A percentile compares a stretch with the other conserved stretches of the same genome.
Conservation (phyloP, 352 stramenopile species). For the Vaucheria bursata region DNA sequence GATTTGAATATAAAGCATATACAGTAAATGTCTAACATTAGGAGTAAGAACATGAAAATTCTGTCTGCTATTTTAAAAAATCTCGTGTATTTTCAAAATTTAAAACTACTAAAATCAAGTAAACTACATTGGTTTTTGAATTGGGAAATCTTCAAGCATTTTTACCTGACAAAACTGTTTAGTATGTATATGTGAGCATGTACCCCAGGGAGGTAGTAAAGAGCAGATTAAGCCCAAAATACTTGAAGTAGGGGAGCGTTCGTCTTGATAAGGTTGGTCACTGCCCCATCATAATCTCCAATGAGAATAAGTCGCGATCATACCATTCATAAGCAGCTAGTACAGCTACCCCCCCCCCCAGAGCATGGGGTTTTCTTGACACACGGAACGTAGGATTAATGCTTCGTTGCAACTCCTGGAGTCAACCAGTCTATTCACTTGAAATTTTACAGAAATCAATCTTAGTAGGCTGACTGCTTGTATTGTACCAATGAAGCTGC, state of each 20-base stretch:
- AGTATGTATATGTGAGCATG: too few species aligned
- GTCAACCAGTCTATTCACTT: conserved; percentile 14
- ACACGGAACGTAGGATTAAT: conserved; percentile 36
- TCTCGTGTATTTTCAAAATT: too few species aligned
- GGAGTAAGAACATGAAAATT: too few species aligned
- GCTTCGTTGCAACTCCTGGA: conserved; percentile 21
- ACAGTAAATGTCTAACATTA: too few species aligned
- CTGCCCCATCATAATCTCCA: conserved; percentile 40
- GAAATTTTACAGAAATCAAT: conserved; percentile 38
- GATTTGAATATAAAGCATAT: too few species aligned
- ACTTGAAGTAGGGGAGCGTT: conserved; percentile 13
- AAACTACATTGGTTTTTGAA: too few species aligned
- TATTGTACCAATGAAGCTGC: conserved; percentile 25
- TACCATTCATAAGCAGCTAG: conserved; percentile 40
- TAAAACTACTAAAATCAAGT: too few species aligned
- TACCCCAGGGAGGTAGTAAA: conserved; percentile 18
- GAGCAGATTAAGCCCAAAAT: conserved; percentile 29
- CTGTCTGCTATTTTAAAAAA: too few species aligned
- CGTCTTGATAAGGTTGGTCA: conserved; percentile 27
- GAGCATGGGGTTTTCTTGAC: conserved; percentile 30
- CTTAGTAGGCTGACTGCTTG: conserved; percentile 37
- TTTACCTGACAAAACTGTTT: too few species aligned
- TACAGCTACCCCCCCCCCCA: conserved; percentile 17
- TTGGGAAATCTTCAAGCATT: too few species aligned
- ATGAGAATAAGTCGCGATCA: conserved; percentile 45